These are phyloP conservation scores for Ustilago hordei DNA, from an alignment of 1,284 basidiomycete genomes.

Conservation along the genomic window DNA sequence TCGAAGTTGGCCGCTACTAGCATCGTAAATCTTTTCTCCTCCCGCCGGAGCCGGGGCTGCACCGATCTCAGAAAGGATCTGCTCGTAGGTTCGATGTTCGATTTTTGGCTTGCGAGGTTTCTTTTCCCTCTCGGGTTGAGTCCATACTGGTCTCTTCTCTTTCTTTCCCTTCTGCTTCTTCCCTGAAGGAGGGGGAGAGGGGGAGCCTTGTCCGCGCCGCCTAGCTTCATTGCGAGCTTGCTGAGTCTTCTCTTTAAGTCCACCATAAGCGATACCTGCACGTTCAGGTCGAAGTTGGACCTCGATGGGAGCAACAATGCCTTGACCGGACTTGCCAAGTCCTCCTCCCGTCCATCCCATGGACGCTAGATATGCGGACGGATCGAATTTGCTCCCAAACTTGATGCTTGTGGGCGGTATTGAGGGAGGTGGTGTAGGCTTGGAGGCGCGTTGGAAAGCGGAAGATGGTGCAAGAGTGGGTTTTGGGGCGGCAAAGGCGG, in stretches of 20 bases:
- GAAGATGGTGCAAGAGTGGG: conserved; percentile 25
- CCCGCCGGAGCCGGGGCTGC: conserved; percentile 15
- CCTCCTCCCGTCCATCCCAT: conserved; percentile 70
- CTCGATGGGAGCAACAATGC: conserved; percentile 67
- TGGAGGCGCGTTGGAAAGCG: conserved; percentile 32
- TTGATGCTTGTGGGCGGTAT: conserved; percentile 39
- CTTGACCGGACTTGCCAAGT: conserved; percentile 63
- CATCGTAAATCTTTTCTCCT: conserved; percentile 62
- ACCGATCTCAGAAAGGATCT: conserved; percentile 64
- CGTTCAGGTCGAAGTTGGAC: conserved; percentile 65
- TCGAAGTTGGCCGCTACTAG: conserved; percentile 49
- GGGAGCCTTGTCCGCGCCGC: conserved; percentile 38
- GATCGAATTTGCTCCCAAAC: conserved; percentile 62
- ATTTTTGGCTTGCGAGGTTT: conserved; percentile 60
- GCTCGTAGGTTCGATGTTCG: conserved; percentile 67
- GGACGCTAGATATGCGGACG: conserved; percentile 60
- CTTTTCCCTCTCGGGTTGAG: conserved; percentile 28
- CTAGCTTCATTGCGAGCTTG: conserved; percentile 60
- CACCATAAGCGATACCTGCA: conserved; percentile 67
- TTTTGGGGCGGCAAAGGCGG: conserved; percentile 18
- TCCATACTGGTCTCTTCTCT: conserved; percentile 48
- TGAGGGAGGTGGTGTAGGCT: background rate
- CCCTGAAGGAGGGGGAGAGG: conserved; percentile 19
- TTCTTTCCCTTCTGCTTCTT: conserved; percentile 72
- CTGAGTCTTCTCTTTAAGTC: conserved; percentile 65